Conservation (phyloP, 331 rosid genomes). For the Erythrophleum ivorense region DNA sequence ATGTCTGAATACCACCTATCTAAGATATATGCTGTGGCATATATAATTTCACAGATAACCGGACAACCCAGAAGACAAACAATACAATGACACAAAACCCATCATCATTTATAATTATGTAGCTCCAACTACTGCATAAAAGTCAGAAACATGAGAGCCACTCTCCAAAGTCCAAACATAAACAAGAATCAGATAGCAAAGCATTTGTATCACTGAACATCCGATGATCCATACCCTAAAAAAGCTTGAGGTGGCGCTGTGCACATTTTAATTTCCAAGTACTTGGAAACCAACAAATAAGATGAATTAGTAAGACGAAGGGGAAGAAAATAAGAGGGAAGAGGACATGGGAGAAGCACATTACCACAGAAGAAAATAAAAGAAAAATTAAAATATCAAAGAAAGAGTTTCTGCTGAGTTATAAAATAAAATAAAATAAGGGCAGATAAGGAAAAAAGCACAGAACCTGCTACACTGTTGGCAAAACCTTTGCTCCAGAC, state of each 20-base stretch:
- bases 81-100: not conserved
- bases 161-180: not conserved
- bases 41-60: not conserved
- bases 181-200: not conserved
- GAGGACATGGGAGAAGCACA: not conserved
- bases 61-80: slow-evolving; percentile 2
- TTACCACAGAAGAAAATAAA: not conserved
- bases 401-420: not conserved
- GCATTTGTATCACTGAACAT: not conserved
- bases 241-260: not conserved
- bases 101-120: not conserved
- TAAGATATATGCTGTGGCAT: not conserved
- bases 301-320: not conserved
- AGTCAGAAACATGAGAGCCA: slow-evolving; percentile 8
- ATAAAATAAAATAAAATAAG: not conserved
- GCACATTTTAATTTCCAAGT: not conserved
- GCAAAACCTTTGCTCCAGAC: slow-evolving; percentile 88
- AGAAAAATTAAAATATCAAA: slow-evolving; percentile 11
- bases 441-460: slow-evolving; percentile 1
- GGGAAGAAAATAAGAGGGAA: not conserved
- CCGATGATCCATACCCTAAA: slow-evolving; percentile 1
- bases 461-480: slow-evolving; percentile 95
- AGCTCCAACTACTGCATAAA: not conserved
- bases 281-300: not conserved
- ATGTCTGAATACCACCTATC: not conserved